These are phyloP conservation scores for Centrapalus pauciflorus DNA, from an alignment of 129 eudicot genomes.

Conservation along the genomic window DNA sequence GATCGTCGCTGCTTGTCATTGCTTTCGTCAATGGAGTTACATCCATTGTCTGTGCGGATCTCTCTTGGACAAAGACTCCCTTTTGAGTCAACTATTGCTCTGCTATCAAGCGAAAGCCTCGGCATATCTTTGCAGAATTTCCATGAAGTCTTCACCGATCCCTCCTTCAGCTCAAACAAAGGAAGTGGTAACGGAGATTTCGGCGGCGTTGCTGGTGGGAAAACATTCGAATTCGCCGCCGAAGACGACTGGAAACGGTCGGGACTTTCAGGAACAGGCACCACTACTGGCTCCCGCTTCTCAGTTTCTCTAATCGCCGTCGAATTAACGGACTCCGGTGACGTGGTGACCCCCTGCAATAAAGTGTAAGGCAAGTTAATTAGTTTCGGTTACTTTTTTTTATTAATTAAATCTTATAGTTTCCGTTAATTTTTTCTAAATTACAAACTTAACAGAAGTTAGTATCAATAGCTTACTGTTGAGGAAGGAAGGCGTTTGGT, in stretches of 20 bases:
- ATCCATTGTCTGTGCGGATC: conserved; percentile 20
- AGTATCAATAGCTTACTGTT: conserved; percentile 46
- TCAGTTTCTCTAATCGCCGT: conserved; percentile 2
- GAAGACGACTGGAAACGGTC: conserved; percentile 28
- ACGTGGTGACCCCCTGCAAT: conserved; percentile 30
- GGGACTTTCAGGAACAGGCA: conserved; percentile 32
- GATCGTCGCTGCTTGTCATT: conserved; percentile 48
- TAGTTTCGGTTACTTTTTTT: neutral
- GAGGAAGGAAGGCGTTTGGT: conserved; percentile 88
- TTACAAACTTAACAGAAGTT: too few relatives aligned
- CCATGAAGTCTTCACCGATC: conserved; percentile 46
- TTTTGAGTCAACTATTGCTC: conserved; percentile 65
- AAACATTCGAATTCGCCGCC: conserved; percentile 20
- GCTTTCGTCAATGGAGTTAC: conserved; percentile 16
- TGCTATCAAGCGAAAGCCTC: conserved; percentile 78
- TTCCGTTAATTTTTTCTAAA: neutral
- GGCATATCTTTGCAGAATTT: conserved; percentile 83
- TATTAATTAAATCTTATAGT: neutral
- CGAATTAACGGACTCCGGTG: conserved; percentile 51
- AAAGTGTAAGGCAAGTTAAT: neutral
- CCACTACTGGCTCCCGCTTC: conserved; percentile 5
- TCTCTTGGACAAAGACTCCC: conserved; percentile 60
- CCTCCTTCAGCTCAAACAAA: conserved; percentile 47
- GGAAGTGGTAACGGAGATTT: conserved; percentile 53
- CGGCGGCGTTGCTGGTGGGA: conserved; percentile 36